Conservation (phyloP, 768 basidiomycete genomes). For the Tremella mesenterica region DNA sequence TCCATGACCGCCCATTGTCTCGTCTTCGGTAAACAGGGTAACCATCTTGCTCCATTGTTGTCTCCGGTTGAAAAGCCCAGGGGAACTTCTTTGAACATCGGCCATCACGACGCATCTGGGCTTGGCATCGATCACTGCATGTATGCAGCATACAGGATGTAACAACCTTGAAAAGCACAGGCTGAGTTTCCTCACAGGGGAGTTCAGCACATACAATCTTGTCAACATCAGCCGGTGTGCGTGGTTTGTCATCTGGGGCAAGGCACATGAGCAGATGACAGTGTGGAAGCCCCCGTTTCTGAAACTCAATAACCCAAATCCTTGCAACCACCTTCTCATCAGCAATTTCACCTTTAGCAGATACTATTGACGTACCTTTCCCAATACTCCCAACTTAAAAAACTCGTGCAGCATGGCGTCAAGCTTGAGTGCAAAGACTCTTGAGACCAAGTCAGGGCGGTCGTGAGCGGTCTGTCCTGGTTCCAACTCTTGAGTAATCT, state of each 20-base stretch:
- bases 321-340: conserved; percentile 49
- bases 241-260: neutral
- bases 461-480: neutral
- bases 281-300: conserved; percentile 55
- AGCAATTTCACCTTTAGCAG: too few species aligned
- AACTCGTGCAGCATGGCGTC: neutral
- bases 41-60: conserved; percentile 46
- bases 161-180: conserved; percentile 48
- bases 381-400: conserved; percentile 11
- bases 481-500: conserved; percentile 4
- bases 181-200: conserved; percentile 29
- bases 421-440: neutral
- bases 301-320: conserved; percentile 55
- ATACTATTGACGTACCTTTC: too few species aligned
- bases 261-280: conserved; percentile 52
- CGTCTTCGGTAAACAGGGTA: conserved; percentile 47
- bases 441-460: neutral
- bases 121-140: conserved; percentile 47
- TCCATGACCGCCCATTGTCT: conserved; percentile 43
- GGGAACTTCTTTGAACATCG: conserved; percentile 49
- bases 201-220: neutral
- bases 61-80: conserved; percentile 45
- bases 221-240: neutral
- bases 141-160: conserved; percentile 50
- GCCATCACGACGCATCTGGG: conserved; percentile 47